phyloP scores from a whole-genome alignment of 345 rosid species.

The Arabidopsis suecica region DNA sequence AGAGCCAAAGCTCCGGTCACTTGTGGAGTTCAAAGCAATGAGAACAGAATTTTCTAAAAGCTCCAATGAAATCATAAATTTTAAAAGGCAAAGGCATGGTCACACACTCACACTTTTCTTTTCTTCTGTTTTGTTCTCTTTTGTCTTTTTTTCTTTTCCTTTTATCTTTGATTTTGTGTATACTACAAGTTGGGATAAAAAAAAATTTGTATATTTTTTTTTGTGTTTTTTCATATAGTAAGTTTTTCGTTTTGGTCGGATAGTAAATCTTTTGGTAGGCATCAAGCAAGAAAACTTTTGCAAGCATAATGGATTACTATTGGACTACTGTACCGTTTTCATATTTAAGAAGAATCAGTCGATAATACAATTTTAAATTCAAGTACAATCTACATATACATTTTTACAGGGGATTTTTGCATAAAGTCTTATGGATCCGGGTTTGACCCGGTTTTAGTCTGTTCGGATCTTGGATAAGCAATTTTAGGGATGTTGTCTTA shows the following conservation, averaged over 20 bases:
- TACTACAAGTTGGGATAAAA: conserved; percentile 34
- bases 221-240: background rate
- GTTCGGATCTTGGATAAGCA: too few species aligned
- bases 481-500: too few species aligned
- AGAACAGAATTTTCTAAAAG: conserved; percentile 75
- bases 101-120: conserved; percentile 15
- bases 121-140: conserved; percentile 4
- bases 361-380: too few species aligned
- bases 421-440: too few species aligned
- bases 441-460: too few species aligned
- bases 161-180: conserved; percentile 33
- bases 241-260: background rate
- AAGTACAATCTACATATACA: too few species aligned
- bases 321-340: too few species aligned
- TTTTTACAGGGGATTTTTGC: too few species aligned
- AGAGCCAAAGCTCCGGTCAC: conserved; percentile 85
- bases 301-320: background rate
- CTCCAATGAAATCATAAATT: background rate
- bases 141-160: background rate
- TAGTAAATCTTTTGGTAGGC: background rate
- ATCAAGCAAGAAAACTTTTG: background rate
- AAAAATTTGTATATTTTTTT: conserved; percentile 10
- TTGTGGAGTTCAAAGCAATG: conserved; percentile 88
- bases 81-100: background rate
- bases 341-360: too few species aligned